Percentiles rank a stretch among this genome's conserved stretches.
Evolutionary conservation across 2,329 filamentous ascomycete species (phyloP).

Genomic region (Westerdykella sp.): DNA sequence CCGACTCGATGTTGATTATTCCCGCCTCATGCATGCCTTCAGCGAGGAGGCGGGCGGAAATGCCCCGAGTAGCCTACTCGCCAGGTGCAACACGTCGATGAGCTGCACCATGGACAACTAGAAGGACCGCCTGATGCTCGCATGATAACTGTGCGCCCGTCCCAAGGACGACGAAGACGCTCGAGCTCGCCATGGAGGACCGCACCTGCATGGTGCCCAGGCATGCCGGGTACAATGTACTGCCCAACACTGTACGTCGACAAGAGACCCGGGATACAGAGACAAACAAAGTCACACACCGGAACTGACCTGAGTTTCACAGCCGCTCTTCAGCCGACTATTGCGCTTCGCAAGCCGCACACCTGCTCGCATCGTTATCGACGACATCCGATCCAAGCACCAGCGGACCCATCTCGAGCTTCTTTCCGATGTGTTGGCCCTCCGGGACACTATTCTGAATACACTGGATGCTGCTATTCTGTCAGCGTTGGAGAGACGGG

Average conservation of each 20-base stretch:
- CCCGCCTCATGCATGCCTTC: not conserved
- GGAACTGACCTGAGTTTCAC: slow-evolving; percentile 5
- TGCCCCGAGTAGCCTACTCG: not conserved
- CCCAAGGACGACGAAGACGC: slow-evolving; percentile 24
- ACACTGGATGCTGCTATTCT: slow-evolving; percentile 22
- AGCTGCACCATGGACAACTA: no score
- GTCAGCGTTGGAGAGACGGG: slow-evolving; percentile 24
- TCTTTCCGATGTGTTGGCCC: slow-evolving; percentile 40
- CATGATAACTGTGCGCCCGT: slow-evolving; percentile 1
- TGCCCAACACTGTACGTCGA: slow-evolving; percentile 27
- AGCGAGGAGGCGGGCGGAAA: not conserved
- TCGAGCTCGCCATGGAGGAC: slow-evolving; percentile 19
- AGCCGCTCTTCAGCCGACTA: slow-evolving; percentile 39
- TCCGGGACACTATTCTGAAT: slow-evolving; percentile 36
- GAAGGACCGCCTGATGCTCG: slow-evolving; percentile 1
- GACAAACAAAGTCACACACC: not conserved
- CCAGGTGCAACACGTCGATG: not conserved
- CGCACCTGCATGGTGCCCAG: slow-evolving; percentile 23
- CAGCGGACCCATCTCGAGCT: slow-evolving; percentile 39
- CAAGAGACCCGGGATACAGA: not conserved
- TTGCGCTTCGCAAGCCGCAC: slow-evolving; percentile 35
- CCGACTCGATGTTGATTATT: slow-evolving; percentile 9
- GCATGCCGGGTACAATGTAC: slow-evolving; percentile 21
- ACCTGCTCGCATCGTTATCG: slow-evolving; percentile 34
- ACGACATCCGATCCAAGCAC: slow-evolving; percentile 34